Conservation (phyloP, 208 protist species). For the Crithidia mellificae region DNA sequence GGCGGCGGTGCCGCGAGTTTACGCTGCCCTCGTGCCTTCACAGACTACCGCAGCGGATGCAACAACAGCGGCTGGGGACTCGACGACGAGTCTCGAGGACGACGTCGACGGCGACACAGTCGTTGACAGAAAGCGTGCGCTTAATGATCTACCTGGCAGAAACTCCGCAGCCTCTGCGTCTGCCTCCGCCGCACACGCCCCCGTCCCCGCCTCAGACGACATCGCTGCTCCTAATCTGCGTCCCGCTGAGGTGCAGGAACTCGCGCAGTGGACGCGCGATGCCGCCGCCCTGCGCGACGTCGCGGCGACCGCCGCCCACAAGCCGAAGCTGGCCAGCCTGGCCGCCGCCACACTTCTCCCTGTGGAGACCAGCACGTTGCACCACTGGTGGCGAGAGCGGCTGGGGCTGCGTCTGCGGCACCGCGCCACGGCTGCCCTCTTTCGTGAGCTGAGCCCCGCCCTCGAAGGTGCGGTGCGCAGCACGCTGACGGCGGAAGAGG, state of each 20-base stretch:
- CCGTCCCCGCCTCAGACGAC: not conserved
- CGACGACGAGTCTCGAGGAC: not conserved
- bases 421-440: constrained; percentile 32
- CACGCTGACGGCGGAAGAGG: constrained; percentile 60
- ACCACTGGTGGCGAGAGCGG: constrained; percentile 61
- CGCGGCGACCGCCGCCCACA: not conserved
- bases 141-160: no score
- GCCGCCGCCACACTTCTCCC: not conserved
- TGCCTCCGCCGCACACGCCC: not conserved
- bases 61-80: not conserved
- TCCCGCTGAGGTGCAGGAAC: constrained; percentile 9
- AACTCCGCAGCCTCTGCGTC: not conserved
- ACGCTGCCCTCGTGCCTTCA: constrained; percentile 16
- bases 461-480: constrained; percentile 49
- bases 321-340: not conserved
- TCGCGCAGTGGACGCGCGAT: constrained; percentile 23
- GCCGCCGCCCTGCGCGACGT: not conserved
- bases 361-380: constrained; percentile 27
- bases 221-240: constrained; percentile 17
- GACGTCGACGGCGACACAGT: not conserved
- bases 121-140: no score
- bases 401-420: constrained; percentile 40
- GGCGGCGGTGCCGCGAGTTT: constrained; percentile 13
- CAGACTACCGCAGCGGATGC: not conserved
- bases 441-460: constrained; percentile 28